Percentiles rank a stretch among this genome's conserved stretches.
Conservation (phyloP, 23 red algal genomes). For the Gracilaria gracilis region DNA sequence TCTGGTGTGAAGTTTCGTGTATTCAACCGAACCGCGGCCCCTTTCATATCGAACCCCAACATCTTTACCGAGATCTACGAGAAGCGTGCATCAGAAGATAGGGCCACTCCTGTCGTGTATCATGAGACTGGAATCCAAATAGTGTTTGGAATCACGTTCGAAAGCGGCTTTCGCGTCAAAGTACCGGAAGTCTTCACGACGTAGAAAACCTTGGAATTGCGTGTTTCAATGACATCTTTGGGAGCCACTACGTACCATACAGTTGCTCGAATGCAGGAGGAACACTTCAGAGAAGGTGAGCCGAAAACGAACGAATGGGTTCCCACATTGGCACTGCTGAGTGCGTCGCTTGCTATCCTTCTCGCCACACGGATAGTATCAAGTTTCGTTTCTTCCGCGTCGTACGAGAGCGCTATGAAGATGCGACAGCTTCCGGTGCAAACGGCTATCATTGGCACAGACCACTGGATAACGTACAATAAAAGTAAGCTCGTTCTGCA, state of each 20-base stretch:
- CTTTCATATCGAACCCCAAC: background rate
- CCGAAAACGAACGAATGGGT: background rate
- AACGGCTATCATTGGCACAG: background rate
- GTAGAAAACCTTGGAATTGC: conserved; percentile 10
- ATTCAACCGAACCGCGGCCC: background rate
- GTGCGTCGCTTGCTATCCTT: conserved; percentile 13
- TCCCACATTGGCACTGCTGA: background rate
- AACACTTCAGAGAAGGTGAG: conserved; percentile 5
- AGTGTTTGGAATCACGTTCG: conserved; percentile 41
- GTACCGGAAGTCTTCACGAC: conserved; percentile 7
- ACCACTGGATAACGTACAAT: conserved; percentile 12
- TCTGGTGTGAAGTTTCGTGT: conserved; percentile 17
- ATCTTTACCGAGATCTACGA: conserved; percentile 5
- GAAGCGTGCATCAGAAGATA: background rate
- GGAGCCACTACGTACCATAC: conserved; percentile 38
- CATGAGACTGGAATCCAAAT: conserved; percentile 26
- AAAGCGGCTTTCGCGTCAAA: conserved; percentile 32
- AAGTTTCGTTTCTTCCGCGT: conserved; percentile 9
- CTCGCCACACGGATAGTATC: conserved; percentile 31
- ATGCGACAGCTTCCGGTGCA: background rate
- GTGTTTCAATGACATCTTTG: conserved; percentile 44
- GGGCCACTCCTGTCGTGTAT: conserved; percentile 31
- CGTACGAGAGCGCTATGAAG: background rate
- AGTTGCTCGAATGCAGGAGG: conserved; percentile 43
- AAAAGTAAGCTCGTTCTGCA: conserved; percentile 13